Conservation (phyloP, 129 eudicot species). For the Lonicera japonica region DNA sequence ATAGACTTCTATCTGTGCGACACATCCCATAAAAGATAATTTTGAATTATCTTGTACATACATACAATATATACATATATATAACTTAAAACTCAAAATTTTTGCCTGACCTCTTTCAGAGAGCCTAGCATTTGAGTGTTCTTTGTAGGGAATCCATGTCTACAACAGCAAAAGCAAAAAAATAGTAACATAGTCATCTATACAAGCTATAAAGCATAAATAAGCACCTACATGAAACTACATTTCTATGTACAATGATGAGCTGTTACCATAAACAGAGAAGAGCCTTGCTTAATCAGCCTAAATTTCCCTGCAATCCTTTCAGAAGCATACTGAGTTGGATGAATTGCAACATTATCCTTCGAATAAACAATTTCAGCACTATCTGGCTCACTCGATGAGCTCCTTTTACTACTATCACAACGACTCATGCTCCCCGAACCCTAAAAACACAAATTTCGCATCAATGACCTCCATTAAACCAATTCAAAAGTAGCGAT, state of each 20-base stretch:
- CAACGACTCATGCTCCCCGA: slow-evolving; percentile 50
- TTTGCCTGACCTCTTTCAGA: slow-evolving; percentile 71
- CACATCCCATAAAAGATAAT: slow-evolving; percentile 3
- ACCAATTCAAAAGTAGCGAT: background rate
- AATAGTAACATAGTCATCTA: background rate
- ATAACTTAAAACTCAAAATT: background rate
- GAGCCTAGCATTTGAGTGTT: slow-evolving; percentile 65
- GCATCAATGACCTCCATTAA: background rate
- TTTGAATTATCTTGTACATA: background rate
- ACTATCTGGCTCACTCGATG: slow-evolving; percentile 56
- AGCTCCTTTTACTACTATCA: slow-evolving; percentile 50
- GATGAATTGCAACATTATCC: slow-evolving; percentile 87
- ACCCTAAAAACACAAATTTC: slow-evolving; percentile 40
- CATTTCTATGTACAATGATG: background rate
- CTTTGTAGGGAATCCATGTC: slow-evolving; percentile 98
- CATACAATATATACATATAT: background rate
- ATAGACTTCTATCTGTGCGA: slow-evolving; percentile 77
- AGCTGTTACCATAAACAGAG: slow-evolving; percentile 49
- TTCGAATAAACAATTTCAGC: slow-evolving; percentile 60
- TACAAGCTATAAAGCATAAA: slow-evolving; percentile 1
- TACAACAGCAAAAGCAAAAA: slow-evolving; percentile 7
- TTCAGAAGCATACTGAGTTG: slow-evolving; percentile 68
- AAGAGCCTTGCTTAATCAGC: slow-evolving; percentile 67
- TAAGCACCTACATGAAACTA: background rate
- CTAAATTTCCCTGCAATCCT: slow-evolving; percentile 88